Evolutionary conservation across 495 filamentous ascomycete species (phyloP).

Genomic region (Usnea hakonensis): DNA sequence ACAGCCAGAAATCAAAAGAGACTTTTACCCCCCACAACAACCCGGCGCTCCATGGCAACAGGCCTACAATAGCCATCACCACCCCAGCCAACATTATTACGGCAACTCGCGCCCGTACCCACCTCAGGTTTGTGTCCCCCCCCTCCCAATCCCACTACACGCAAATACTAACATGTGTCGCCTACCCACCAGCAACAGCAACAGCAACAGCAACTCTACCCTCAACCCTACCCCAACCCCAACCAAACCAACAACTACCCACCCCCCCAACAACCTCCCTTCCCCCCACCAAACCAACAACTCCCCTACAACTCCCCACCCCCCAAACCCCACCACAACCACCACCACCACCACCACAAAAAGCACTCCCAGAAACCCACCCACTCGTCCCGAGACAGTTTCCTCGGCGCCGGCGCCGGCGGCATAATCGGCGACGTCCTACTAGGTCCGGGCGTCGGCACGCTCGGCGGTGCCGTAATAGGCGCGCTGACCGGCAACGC

Average conservation of each 20-base stretch:
- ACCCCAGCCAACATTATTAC: constrained; percentile 19
- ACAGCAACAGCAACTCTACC: constrained; percentile 8
- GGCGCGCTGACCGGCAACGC: constrained; percentile 22
- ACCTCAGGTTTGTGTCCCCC: constrained; percentile 12
- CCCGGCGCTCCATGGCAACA: constrained; percentile 15
- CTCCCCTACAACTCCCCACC: neutral
- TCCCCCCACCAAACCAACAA: no score
- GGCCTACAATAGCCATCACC: constrained; percentile 16
- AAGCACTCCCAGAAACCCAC: constrained; percentile 1
- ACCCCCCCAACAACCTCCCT: constrained; percentile 1
- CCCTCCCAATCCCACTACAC: neutral
- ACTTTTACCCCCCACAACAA: constrained; percentile 10
- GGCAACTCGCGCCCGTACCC: constrained; percentile 7
- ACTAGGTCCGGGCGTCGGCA: constrained; percentile 23
- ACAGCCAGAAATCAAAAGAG: constrained; percentile 10
- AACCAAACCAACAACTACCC: constrained; percentile 1
- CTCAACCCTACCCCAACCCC: constrained; percentile 3
- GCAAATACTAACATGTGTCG: neutral
- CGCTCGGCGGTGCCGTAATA: constrained; percentile 20
- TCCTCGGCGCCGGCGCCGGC: constrained; percentile 23
- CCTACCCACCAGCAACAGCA: neutral
- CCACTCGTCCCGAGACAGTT: constrained; percentile 12
- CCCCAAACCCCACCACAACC: constrained; percentile 10
- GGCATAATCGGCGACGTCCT: constrained; percentile 22
- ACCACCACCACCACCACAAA: constrained; percentile 1